Evolutionary conservation across 768 basidiomycete genomes (phyloP).

Genomic region (Exsudoporus frostii): DNA sequence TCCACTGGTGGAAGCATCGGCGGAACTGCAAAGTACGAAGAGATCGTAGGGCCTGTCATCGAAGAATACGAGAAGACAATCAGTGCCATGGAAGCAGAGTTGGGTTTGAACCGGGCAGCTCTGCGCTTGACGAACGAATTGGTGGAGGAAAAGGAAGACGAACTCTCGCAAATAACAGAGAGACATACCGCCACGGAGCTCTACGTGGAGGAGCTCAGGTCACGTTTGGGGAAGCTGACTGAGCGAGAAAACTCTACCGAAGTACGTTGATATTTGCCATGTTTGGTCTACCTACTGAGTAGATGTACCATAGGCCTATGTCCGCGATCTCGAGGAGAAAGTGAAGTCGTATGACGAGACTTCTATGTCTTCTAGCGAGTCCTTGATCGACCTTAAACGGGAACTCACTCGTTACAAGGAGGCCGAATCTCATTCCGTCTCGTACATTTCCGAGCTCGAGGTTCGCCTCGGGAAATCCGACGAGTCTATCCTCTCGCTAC

Average conservation of each 20-base stretch:
- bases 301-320: slow-evolving; percentile 65
- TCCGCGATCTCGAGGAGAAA: slow-evolving; percentile 90
- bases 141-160: slow-evolving; percentile 88
- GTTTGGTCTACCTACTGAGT: background rate
- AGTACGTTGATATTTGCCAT: slow-evolving; percentile 41
- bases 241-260: slow-evolving; percentile 93
- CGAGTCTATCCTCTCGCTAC: slow-evolving; percentile 68
- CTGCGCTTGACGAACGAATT: slow-evolving; percentile 89
- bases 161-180: slow-evolving; percentile 61
- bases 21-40: slow-evolving; percentile 79
- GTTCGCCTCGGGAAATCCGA: slow-evolving; percentile 73
- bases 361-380: slow-evolving; percentile 70
- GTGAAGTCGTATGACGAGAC: slow-evolving; percentile 83
- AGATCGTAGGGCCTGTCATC: slow-evolving; percentile 95
- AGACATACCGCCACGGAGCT: slow-evolving; percentile 76
- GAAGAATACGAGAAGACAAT: slow-evolving; percentile 99
- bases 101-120: slow-evolving; percentile 83
- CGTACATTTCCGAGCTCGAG: slow-evolving; percentile 88
- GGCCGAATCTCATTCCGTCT: slow-evolving; percentile 61
- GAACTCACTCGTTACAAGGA: slow-evolving; percentile 81
- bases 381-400: slow-evolving; percentile 77
- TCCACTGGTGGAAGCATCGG: slow-evolving; percentile 58
- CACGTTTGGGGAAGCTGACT: slow-evolving; percentile 73
- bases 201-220: slow-evolving; percentile 83
- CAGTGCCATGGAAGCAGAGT: slow-evolving; percentile 88